A percentile compares a stretch with the other conserved stretches of the same genome.
Conservation (phyloP, 768 basidiomycete species). For the Hypholoma fasciculare region DNA sequence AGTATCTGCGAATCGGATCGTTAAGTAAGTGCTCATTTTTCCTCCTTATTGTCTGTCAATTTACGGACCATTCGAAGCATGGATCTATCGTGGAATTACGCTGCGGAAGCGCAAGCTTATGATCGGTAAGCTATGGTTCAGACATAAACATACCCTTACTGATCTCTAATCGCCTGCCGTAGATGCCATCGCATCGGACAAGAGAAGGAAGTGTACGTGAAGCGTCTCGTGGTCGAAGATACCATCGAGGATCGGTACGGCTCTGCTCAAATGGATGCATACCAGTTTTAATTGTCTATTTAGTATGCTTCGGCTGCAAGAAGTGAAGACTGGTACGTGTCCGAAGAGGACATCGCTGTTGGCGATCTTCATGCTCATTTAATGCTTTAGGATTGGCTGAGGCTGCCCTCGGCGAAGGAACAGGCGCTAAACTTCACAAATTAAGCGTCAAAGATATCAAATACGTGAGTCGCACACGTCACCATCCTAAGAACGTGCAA, state of each 20-base stretch:
- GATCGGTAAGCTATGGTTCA: slow-evolving; percentile 31
- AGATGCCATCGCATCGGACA: slow-evolving; percentile 73
- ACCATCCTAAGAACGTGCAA: neutral
- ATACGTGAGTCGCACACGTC: slow-evolving; percentile 38
- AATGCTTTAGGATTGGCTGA: slow-evolving; percentile 51
- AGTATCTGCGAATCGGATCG: slow-evolving; percentile 65
- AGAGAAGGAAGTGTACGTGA: slow-evolving; percentile 66
- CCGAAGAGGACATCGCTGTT: too few relatives aligned
- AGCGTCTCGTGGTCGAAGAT: slow-evolving; percentile 63
- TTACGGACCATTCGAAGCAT: slow-evolving; percentile 37
- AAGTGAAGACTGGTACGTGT: slow-evolving; percentile 55
- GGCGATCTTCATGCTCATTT: neutral
- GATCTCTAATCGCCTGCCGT: slow-evolving; percentile 8
- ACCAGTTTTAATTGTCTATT: neutral
- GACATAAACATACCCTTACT: slow-evolving; percentile 26
- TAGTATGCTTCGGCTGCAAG: slow-evolving; percentile 71
- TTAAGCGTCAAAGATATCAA: slow-evolving; percentile 71
- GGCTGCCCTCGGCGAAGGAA: slow-evolving; percentile 71
- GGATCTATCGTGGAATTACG: slow-evolving; percentile 76
- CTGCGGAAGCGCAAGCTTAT: slow-evolving; percentile 68
- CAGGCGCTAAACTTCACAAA: slow-evolving; percentile 59
- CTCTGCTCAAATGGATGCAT: neutral
- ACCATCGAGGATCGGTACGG: slow-evolving; percentile 76
- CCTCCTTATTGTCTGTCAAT: neutral
- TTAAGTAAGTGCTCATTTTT: slow-evolving; percentile 48